Evolutionary conservation across 345 rosid genomes (phyloP), one percentile per base, ranked within the genome.

Genomic region (Arabidopsis arenosa): DNA sequence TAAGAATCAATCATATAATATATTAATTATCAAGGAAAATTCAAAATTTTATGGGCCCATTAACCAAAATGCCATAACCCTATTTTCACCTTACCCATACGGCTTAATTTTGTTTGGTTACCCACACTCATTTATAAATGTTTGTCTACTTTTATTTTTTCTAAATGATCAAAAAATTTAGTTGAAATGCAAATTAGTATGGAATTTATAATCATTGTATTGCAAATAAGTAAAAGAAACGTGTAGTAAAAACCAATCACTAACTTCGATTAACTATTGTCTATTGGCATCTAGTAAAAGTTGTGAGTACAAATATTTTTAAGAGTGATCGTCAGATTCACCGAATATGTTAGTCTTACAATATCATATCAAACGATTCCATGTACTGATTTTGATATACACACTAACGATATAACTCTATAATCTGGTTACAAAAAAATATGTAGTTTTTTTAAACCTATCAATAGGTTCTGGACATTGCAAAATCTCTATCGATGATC

Each of bases 61-160:
- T 15, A 56, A 65, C 58, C 26, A 75, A 64, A 66, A 57, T 47
- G 53, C 59, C 60, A 47, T 56, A 35, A 74, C 78, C 52, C 49
- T 75, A 49, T 49, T 26, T 58, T 58, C 67, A 58, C 67, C 58
- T 49, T 17, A 75, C 67, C 61, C 52, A 58, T 48, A 48, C 68
- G 37, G 67, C 61, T 39, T 67, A 39, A 28, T 43, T 39, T 59
- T 67, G 73, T 30, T 75, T 75, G 79, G 61, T 75, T 75, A 75
- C 73, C 73, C 67, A 75, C 79, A 59, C 39, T 58, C 28, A 39
- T 49, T 48, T 15, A 18, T 12, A 75, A n/a, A 23, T 44, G n/a
- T 44, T 52, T 66, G 36, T 66, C 66, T 40, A 65, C 26, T 12
- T 63, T 37, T 45, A 10, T 41, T 15, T 26, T 47, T 18, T 55